Conservation (phyloP, 805 yeast genomes). For the Wickerhamiella kurtzmanii region DNA sequence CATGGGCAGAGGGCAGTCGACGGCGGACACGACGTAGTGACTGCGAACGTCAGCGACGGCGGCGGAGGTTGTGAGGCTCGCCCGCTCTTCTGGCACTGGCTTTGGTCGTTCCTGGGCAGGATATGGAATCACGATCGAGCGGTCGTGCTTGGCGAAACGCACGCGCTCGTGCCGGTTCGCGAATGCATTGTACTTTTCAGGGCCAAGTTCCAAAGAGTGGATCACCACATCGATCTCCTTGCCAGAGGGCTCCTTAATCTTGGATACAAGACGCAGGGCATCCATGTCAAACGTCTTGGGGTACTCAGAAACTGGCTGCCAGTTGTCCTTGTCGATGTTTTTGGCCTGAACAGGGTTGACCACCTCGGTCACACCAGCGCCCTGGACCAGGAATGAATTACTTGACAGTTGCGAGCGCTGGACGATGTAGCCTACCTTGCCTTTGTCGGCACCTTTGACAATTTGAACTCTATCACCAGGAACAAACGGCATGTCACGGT, state of each 20-base stretch:
- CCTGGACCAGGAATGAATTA: slow-evolving; percentile 51
- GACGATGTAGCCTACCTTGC: slow-evolving; percentile 53
- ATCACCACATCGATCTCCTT: slow-evolving; percentile 60
- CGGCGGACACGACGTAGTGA: slow-evolving; percentile 53
- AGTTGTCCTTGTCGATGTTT: slow-evolving; percentile 35
- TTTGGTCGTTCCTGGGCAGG: slow-evolving; percentile 49
- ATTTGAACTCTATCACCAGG: slow-evolving; percentile 21
- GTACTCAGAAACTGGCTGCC: slow-evolving; percentile 53
- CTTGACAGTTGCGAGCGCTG: slow-evolving; percentile 44
- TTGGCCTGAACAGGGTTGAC: slow-evolving; percentile 63
- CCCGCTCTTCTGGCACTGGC: slow-evolving; percentile 22
- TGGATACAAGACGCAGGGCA: slow-evolving; percentile 65
- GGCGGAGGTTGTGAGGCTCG: slow-evolving; percentile 42
- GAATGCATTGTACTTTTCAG: slow-evolving; percentile 58
- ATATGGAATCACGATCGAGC: slow-evolving; percentile 72
- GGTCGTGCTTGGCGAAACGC: slow-evolving; percentile 60
- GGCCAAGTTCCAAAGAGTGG: slow-evolving; percentile 53
- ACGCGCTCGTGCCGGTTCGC: slow-evolving; percentile 62
- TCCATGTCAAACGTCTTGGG: slow-evolving; percentile 50
- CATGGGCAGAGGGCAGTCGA: slow-evolving; percentile 54
- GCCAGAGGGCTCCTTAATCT: slow-evolving; percentile 53
- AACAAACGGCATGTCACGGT: slow-evolving; percentile 18
- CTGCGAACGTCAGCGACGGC: slow-evolving; percentile 57
- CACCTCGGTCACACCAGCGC: slow-evolving; percentile 51
- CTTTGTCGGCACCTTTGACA: slow-evolving; percentile 46